Evolutionary conservation across 2,329 filamentous ascomycete species (phyloP).

Genomic region (Cladosporium austrohemisphaericum): DNA sequence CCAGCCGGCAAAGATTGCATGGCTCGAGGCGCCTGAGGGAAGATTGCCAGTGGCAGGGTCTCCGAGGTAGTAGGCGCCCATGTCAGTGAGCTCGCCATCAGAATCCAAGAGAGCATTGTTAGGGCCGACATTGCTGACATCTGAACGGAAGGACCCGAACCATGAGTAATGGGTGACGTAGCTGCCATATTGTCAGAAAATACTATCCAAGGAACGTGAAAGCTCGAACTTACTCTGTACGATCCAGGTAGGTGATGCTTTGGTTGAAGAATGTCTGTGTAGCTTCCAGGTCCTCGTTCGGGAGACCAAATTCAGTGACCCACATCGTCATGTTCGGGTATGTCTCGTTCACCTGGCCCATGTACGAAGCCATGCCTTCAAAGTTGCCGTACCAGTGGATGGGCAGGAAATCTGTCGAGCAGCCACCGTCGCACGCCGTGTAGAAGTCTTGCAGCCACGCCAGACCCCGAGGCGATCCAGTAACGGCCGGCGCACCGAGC

Average conservation of each 20-base stretch:
- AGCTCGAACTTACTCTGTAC: slow-evolving; percentile 44
- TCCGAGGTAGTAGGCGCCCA: slow-evolving; percentile 75
- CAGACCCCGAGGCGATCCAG: slow-evolving; percentile 57
- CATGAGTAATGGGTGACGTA: slow-evolving; percentile 67
- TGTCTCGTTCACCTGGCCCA: slow-evolving; percentile 56
- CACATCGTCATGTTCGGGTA: slow-evolving; percentile 59
- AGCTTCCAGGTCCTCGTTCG: slow-evolving; percentile 51
- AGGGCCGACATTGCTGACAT: slow-evolving; percentile 68
- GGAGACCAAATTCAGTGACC: slow-evolving; percentile 72
- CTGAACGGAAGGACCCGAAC: slow-evolving; percentile 70
- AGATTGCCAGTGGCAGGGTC: slow-evolving; percentile 37
- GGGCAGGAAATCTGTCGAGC: slow-evolving; percentile 49
- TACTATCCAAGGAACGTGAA: not conserved
- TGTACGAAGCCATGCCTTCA: slow-evolving; percentile 62
- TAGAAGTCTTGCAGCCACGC: slow-evolving; percentile 67
- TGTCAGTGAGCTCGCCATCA: slow-evolving; percentile 66
- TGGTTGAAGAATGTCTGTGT: slow-evolving; percentile 67
- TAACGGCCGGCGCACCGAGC: slow-evolving; percentile 68
- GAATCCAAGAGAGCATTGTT: slow-evolving; percentile 68
- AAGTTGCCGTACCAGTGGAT: slow-evolving; percentile 62
- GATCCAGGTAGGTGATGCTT: slow-evolving; percentile 64
- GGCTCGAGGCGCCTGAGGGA: slow-evolving; percentile 30
- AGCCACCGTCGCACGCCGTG: slow-evolving; percentile 50
- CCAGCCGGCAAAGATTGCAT: slow-evolving; percentile 29
- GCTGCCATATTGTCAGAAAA: slow-evolving; percentile 20